Evolutionary conservation across 331 rosid species (phyloP).

Genomic region (Stylosanthes scabra): DNA sequence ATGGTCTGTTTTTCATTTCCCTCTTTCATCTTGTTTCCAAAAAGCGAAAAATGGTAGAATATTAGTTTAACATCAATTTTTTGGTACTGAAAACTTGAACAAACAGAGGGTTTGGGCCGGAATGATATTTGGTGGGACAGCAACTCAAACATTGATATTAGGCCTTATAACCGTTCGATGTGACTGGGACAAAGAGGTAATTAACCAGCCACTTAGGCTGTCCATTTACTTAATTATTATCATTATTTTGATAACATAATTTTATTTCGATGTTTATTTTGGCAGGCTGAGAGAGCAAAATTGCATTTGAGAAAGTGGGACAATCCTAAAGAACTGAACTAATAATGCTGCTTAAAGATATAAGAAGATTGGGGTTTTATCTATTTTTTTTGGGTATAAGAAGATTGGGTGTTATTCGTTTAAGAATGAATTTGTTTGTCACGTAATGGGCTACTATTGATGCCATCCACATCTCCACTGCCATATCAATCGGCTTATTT

Average conservation of each 20-base stretch:
- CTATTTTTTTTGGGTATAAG: too few species aligned
- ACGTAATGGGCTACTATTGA: too few species aligned
- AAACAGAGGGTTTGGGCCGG: conserved; percentile 80
- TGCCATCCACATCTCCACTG: too few species aligned
- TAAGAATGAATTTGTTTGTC: too few species aligned
- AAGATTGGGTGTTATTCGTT: too few species aligned
- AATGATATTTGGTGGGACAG: conserved; percentile 88
- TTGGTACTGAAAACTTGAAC: conserved; percentile 19
- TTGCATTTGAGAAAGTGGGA: conserved; percentile 48
- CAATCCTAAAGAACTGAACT: conserved; percentile 28
- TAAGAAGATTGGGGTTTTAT: too few species aligned
- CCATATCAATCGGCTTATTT: too few species aligned
- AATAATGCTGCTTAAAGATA: not conserved
- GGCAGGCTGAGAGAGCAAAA: conserved; percentile 67
- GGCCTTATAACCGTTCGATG: conserved; percentile 56
- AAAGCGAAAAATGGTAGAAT: not conserved
- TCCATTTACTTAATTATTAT: not conserved
- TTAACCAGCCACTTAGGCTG: not conserved
- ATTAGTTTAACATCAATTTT: not conserved
- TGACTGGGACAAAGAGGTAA: conserved; percentile 78
- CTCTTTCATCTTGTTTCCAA: not conserved
- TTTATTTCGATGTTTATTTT: conserved; percentile 26
- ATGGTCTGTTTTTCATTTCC: conserved; percentile 39
- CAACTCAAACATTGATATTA: conserved; percentile 68
- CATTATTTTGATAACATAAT: not conserved